These are phyloP conservation scores for Actinomortierella ambigua DNA, from an alignment of 371 early-diverging fungal species.

Conservation along the genomic window DNA sequence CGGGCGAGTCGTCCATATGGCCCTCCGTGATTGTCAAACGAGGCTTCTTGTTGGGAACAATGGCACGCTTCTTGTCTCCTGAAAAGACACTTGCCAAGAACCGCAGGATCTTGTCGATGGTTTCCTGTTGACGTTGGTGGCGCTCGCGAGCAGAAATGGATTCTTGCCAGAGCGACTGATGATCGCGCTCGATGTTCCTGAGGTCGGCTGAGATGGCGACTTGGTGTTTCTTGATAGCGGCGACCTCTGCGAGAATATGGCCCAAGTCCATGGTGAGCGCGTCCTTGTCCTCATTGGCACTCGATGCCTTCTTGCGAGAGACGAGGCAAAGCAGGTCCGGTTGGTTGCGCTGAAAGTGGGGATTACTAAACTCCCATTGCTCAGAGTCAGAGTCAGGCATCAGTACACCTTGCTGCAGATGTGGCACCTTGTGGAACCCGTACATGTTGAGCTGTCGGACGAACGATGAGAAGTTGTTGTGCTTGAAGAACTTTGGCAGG, in stretches of 20 bases:
- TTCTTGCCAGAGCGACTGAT: slow-evolving; percentile 91
- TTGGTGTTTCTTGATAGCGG: slow-evolving; percentile 90
- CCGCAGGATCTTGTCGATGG: slow-evolving; percentile 87
- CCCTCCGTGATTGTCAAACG: slow-evolving; percentile 42
- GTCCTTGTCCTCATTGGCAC: slow-evolving; percentile 55
- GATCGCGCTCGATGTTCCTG: slow-evolving; percentile 86
- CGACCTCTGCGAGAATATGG: slow-evolving; percentile 78
- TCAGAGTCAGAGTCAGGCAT: slow-evolving; percentile 64
- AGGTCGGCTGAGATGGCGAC: slow-evolving; percentile 84
- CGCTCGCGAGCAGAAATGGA: slow-evolving; percentile 74
- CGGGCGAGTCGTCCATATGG: slow-evolving; percentile 8
- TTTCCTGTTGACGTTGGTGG: slow-evolving; percentile 86
- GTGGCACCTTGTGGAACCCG: slow-evolving; percentile 84
- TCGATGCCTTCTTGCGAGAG: slow-evolving; percentile 60
- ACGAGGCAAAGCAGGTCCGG: slow-evolving; percentile 63
- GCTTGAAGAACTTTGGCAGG: slow-evolving; percentile 89
- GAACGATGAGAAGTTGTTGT: slow-evolving; percentile 93
- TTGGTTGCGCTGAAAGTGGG: slow-evolving; percentile 59
- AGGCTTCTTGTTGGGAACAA: slow-evolving; percentile 59
- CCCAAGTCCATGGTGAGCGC: slow-evolving; percentile 54
- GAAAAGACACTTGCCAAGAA: slow-evolving; percentile 84
- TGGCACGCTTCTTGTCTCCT: slow-evolving; percentile 62
- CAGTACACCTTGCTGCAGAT: slow-evolving; percentile 79
- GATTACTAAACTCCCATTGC: slow-evolving; percentile 66
- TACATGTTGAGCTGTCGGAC: slow-evolving; percentile 96